Evolutionary conservation across 805 yeast species (phyloP), one percentile per base, ranked within the genome.

Genomic region (Wickerhamiella azymoides): DNA sequence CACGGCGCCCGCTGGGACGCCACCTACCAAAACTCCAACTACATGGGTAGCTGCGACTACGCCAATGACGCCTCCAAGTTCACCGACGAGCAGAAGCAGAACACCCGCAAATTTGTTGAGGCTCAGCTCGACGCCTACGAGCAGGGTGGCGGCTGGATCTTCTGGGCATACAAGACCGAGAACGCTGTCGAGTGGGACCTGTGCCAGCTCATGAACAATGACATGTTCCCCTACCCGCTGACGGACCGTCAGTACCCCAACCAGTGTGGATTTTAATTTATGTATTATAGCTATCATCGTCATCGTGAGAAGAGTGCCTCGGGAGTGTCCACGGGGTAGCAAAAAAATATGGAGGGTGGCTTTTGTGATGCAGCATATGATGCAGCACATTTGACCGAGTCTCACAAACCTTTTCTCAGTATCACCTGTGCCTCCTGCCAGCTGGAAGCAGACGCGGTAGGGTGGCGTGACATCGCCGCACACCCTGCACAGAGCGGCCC

Each of bases 141-240:
- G 56, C 72, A 72, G 55, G 64, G 64, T 36, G 45, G 45, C n/a
- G 97, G 97, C 27, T 88, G 96, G 96, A 74, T 84, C 48, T 80
- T 83, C 69, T 88, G 96, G 96, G 76, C 80, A 62, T 86, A 84
- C 80, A 88, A 86, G 70, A 82, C 94, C 24, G 96, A 88, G 65
- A 64, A 64, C 53, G 69, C 84, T 17, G 61, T 80, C 46, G 96
- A 88, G 62, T 88, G 96, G 96, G 94, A 84, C 64, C 72, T 83
- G 67, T 68, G 70, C 55, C 66, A 68, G 52, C 72, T 88, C 54
- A 62, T 73, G 17, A 68, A 62, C 16, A 62, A 72, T 46, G 79
- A 76, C 24, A 59, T 84, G 35, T 79, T 88, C 72, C 96, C 96
- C 40, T 80, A 75, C 61, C 96, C 96, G 24, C 66, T 85, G 36